Evolutionary conservation across 2,329 filamentous ascomycete species (phyloP).

Genomic region (Triangularia setosa): DNA sequence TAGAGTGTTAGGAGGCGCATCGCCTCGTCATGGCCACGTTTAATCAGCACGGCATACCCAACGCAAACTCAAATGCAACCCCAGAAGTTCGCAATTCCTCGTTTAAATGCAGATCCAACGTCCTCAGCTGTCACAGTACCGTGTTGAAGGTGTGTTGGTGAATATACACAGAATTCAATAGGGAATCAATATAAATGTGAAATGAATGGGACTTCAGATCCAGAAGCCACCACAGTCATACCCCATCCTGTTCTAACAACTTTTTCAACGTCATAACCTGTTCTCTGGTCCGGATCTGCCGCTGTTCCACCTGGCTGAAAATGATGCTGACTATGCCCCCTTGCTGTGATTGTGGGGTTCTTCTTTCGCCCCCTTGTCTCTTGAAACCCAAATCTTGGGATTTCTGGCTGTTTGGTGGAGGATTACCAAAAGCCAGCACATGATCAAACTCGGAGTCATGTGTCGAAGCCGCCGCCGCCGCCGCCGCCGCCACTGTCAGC

Average conservation of each 20-base stretch:
- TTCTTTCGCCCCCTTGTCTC: neutral
- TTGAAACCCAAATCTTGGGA: neutral
- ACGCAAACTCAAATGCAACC: too few species aligned
- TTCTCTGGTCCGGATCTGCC: constrained; percentile 1
- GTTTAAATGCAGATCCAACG: too few species aligned
- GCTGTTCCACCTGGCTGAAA: constrained; percentile 13
- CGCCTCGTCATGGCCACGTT: too few species aligned
- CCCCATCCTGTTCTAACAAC: neutral
- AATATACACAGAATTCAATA: neutral
- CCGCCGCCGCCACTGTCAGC: neutral
- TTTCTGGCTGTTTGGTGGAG: neutral
- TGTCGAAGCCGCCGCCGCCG: neutral
- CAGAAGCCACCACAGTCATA: neutral
- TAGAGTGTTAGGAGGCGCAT: too few species aligned
- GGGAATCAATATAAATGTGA: neutral
- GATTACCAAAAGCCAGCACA: neutral
- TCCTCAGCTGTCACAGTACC: too few species aligned
- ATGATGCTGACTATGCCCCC: neutral
- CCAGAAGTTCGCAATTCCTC: too few species aligned
- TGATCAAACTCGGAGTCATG: neutral
- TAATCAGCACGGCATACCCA: too few species aligned
- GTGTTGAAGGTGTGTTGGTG: too few species aligned
- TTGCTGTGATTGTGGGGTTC: neutral
- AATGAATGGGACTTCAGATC: neutral
- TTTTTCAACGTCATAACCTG: constrained; percentile 8